phyloP scores from a whole-genome alignment of 1,284 basidiomycete genomes.

The Entoloma clypeatum region DNA sequence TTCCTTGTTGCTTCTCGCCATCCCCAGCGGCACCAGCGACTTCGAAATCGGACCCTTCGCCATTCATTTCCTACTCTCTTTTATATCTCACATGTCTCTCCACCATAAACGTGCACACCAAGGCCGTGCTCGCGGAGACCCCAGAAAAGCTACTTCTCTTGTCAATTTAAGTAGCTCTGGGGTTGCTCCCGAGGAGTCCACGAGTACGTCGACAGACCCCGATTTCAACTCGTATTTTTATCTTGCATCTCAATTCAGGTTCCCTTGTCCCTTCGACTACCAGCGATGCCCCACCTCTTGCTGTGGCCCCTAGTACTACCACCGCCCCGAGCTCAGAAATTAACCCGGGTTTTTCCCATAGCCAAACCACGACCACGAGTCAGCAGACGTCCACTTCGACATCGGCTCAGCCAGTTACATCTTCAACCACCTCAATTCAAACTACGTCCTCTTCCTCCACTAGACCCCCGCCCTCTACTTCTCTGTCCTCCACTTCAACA shows the following conservation, averaged over 20 bases:
- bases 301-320: constrained; percentile 1
- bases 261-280: too few relatives aligned
- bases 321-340: not conserved
- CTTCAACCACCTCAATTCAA: constrained; percentile 11
- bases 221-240: too few relatives aligned
- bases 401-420: constrained; percentile 7
- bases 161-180: too few relatives aligned
- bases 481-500: not conserved
- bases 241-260: too few relatives aligned
- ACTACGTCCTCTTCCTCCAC: constrained; percentile 17
- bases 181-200: too few relatives aligned
- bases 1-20: constrained; percentile 1
- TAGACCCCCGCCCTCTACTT: not conserved
- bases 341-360: constrained; percentile 3
- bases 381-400: constrained; percentile 5
- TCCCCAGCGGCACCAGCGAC: not conserved
- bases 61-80: constrained; percentile 11
- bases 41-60: constrained; percentile 8
- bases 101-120: too few relatives aligned
- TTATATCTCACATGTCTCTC: too few relatives aligned
- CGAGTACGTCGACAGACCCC: too few relatives aligned
- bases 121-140: too few relatives aligned
- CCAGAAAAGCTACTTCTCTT: too few relatives aligned
- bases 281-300: too few relatives aligned
- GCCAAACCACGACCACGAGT: constrained; percentile 12